phyloP scores from a whole-genome alignment of 305 asterid genomes.

The Stenogyne calaminthoides region DNA sequence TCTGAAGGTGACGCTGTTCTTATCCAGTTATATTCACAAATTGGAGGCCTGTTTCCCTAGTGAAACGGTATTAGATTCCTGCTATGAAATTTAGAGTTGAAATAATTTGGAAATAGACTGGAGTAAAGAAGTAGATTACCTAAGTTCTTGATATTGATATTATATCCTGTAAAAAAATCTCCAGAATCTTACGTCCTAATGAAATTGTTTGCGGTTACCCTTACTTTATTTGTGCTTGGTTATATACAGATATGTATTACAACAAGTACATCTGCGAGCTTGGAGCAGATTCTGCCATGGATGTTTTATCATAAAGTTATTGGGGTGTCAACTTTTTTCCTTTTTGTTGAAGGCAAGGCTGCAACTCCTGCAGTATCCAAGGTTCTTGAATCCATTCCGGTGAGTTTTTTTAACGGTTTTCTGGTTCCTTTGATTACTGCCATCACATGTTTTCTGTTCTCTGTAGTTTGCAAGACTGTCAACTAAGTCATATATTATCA shows the following conservation, averaged over 20 bases:
- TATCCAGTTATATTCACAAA: background rate
- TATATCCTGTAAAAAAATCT: background rate
- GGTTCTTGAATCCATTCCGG: constrained; percentile 75
- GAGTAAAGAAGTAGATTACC: constrained; percentile 8
- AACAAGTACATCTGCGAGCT: constrained; percentile 74
- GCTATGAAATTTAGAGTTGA: constrained; percentile 16
- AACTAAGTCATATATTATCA: background rate
- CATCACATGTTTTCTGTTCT: background rate
- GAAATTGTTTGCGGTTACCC: constrained; percentile 6
- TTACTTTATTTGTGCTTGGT: constrained; percentile 7
- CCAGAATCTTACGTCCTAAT: background rate
- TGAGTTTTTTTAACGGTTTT: constrained; percentile 36
- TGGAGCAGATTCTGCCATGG: constrained; percentile 82
- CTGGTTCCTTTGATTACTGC: constrained; percentile 20
- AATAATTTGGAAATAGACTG: background rate
- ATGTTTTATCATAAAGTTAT: constrained; percentile 75
- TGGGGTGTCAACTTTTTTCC: constrained; percentile 73
- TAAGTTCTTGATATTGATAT: constrained; percentile 7
- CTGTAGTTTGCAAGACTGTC: constrained; percentile 9
- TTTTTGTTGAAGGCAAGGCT: constrained; percentile 84
- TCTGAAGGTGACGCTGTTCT: constrained; percentile 6
- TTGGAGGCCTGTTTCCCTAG: background rate
- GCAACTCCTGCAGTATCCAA: constrained; percentile 70
- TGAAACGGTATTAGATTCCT: background rate
- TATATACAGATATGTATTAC: constrained; percentile 63